Evolutionary conservation across 2,329 filamentous ascomycete species (phyloP), one percentile per base, ranked within the genome.

Genomic region (Colletotrichum sp.): DNA sequence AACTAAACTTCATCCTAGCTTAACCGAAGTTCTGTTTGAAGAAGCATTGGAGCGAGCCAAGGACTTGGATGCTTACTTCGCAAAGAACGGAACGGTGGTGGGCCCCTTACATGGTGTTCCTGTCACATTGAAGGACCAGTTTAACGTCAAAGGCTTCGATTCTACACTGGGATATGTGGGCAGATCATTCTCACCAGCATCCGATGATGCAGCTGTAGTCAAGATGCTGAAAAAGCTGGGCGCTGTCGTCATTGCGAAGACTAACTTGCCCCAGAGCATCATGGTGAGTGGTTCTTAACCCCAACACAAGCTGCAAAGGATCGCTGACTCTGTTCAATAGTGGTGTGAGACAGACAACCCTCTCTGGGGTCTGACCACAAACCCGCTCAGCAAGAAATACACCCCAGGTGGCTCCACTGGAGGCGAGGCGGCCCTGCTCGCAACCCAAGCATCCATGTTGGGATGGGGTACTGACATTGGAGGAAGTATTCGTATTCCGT

Each of bases 171-270:
- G 2, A 90, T 93, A 73, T 85, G 90, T 13, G 8, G 86, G 85
- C 34, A 86, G 88, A 80, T 77, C 90, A 86, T 57, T 84, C 86
- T 77, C 86, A 87, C 88, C 90, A 12, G 81, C 84, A 9, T 82
- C 86, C 43, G 91, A 93, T 79, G 78, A 84, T 5, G 87, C 90
- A 5, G 89, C 90, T 0, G 85, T 94, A n/a, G 88, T 93, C 0
- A 86, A 88, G 1, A 84, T 93, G 3, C 83, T 94, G 9, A 84
- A 89, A 36, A 85, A 84, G 15, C 84, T 91, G 0, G 93, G 93
- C 2, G 93, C 92, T 2, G 86, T 94, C 2, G 85, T 92, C 58
- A 92, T 93, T 79, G 90, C 91, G 72, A 94, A 95, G 81, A 94
- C 93, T 0, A 95, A 94, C 73, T 88, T 94, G 6, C 93, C 93